Base-by-base conservation (phyloP, 106 monocot genomes). In the Vanilla planifolia region DNA sequence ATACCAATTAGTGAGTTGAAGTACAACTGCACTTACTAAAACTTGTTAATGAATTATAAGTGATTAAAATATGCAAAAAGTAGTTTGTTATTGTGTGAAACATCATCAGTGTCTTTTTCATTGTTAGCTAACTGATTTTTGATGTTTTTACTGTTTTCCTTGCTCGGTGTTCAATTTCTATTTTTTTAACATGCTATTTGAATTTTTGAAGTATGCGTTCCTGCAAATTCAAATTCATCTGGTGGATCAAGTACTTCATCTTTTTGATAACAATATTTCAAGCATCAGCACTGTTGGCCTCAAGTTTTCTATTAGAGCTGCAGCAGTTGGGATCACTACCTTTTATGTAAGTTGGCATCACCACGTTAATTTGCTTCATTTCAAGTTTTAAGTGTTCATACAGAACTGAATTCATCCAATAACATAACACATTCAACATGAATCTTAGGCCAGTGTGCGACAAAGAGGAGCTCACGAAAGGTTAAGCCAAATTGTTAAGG, bases 151-250 rank as follows among this genome's bases (percentile, higher is more conserved):
- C 2, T n/a, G 50, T 50, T 26, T 50, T 50, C 20, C 1, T 6
- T 50, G 50, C 21, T 10, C n/a, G n/a, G n/a, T 37, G 37, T 37
- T 6, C 7, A 28, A 13, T 39, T 45, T 2, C 19, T 34, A 35
- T 33, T 19, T 26, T 44, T 0, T 61, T 21, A 2, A 32, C 29
- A 23, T 63, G 27, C 19, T 43, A 2, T 68, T 61, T 39, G 30
- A 28, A 25, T 36, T 63, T 69, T 55, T 89, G 53, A 43, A 98
- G 96, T 98, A 75, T 56, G 43, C 64, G 24, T 90, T 75, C 67
- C 88, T 98, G 88, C 73, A 79, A 45, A 85, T 88, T 62, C 72
- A 75, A 51, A 72, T 84, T 5, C 88, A 92, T 72, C 29, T 75
- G 50, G 88, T 85, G 39, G 85, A 71, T 63, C 69, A 68, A 63